Evolutionary conservation across 2,329 filamentous ascomycete species (phyloP), one percentile per base, ranked within the genome.

Genomic region (Arthrinium puccinioides): DNA sequence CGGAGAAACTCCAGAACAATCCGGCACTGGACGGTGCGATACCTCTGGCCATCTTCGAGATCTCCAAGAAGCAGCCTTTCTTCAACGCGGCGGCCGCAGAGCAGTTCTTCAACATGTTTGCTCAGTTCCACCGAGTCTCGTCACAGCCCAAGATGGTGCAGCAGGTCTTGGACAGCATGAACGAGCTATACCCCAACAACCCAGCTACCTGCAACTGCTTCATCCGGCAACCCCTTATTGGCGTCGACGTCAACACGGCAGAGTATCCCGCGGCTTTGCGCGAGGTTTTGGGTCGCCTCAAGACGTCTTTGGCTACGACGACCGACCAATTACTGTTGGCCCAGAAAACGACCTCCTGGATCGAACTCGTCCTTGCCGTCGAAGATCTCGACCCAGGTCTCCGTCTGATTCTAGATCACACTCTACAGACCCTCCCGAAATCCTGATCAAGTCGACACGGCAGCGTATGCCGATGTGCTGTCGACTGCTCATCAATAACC

Each of bases 21-120:
- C 88, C 90, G 4, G 87, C 87, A 9, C 71, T 96, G 45, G 86
- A 84, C 42, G 92, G 92, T n/a, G 92, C 87, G 13, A 95, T 98
- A 48, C 89, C 92, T 2, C 75, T 88, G 39, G 88, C 90, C 26
- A 86, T 98, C 32, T 96, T 95, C 54, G 87, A 95, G 52, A 79
- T 87, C 16, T 82, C 88, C 6, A 79, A 80, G 64, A 87, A 84
- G 57, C 82, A 95, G 51, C 75, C 84, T 36, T 79, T 84, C 46
- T 79, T 82, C 56, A 76, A 74, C 42, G 62, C 79, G 2, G 64
- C 68, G 1, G 70, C 87, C 6, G 87, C 79, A 4, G 79, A 83
- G 51, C 65, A 74, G 16, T 95, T 96, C 62, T 97, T 92, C 60
- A 68, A 84, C 51, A 74, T 94, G 63, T 84, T 94, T 46, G 69